These are phyloP conservation scores for Albophoma yamanashiensis DNA, from an alignment of 2,329 filamentous ascomycete species.

Conservation along the genomic window DNA sequence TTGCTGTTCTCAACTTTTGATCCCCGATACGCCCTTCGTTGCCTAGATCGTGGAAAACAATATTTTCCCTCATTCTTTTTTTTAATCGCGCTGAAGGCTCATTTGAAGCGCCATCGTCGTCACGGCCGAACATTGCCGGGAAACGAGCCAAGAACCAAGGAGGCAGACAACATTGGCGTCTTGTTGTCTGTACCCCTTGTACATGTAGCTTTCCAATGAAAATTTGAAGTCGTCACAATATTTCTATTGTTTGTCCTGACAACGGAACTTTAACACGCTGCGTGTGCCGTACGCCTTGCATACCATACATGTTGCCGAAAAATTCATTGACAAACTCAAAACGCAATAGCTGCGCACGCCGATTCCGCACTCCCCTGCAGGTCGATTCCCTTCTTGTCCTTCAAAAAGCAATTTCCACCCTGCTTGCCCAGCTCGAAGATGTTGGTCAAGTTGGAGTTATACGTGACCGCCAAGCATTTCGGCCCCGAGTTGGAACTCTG, in stretches of 20 bases:
- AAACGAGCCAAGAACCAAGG: background rate
- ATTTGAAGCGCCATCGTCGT: background rate
- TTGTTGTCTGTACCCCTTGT: background rate
- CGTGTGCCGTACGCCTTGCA: background rate
- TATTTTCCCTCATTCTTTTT: background rate
- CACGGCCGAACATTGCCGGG: background rate
- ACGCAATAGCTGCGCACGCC: background rate
- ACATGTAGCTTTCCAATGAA: background rate
- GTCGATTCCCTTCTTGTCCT: slow-evolving; percentile 7
- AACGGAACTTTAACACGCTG: background rate
- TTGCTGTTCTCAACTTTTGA: background rate
- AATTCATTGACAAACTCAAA: background rate
- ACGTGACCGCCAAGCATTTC: slow-evolving; percentile 8
- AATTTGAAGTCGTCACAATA: background rate
- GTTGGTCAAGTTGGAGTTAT: slow-evolving; percentile 10
- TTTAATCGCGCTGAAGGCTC: background rate
- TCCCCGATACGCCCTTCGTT: background rate
- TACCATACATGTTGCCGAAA: background rate
- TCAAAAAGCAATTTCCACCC: slow-evolving; percentile 10
- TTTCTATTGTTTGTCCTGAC: background rate
- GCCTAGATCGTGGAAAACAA: background rate
- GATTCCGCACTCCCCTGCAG: background rate
- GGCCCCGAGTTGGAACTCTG: background rate
- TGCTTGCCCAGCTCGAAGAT: background rate
- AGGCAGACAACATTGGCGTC: background rate